A percentile compares a stretch with the other conserved stretches of the same genome.
phyloP scores from a whole-genome alignment of 345 rosid species.

The Bruguiera sexangula region DNA sequence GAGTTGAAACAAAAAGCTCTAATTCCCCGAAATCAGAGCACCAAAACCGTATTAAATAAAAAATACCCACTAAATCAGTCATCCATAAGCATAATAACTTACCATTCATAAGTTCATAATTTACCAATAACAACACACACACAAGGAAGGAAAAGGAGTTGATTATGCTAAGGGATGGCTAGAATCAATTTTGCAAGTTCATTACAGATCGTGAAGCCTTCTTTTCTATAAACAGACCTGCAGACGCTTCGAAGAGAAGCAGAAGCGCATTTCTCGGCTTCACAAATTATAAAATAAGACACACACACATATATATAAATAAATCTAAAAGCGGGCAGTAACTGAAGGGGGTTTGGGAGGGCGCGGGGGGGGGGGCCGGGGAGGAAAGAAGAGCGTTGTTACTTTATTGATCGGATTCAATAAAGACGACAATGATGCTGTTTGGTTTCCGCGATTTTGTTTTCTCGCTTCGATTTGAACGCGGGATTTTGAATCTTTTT shows the following conservation, averaged over 20 bases:
- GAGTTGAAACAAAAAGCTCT: not conserved
- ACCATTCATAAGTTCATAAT: not conserved
- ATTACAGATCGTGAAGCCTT: conserved; percentile 5
- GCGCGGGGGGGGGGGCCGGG: no score
- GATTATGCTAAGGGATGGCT: not conserved
- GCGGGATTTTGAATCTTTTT: not conserved
- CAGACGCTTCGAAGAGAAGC: conserved; percentile 3
- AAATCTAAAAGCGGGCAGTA: not conserved
- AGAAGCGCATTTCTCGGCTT: conserved; percentile 14
- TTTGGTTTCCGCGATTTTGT: not conserved
- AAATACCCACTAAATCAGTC: not conserved
- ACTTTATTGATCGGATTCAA: no score
- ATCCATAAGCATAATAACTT: not conserved
- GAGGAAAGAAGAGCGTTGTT: no score
- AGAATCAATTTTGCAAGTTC: not conserved
- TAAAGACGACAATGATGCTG: not conserved
- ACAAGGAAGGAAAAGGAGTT: no score
- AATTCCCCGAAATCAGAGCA: not conserved
- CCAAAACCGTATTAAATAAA: not conserved
- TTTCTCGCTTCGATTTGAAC: not conserved
- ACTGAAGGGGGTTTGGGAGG: no score
- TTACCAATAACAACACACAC: not conserved
- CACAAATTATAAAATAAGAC: not conserved
- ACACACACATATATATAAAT: no score
- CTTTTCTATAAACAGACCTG: conserved; percentile 1